Percentiles rank a stretch among this genome's conserved stretches.
phyloP scores from a whole-genome alignment of 2,329 filamentous ascomycete genomes.

The Bimuria novae-zelandiae region DNA sequence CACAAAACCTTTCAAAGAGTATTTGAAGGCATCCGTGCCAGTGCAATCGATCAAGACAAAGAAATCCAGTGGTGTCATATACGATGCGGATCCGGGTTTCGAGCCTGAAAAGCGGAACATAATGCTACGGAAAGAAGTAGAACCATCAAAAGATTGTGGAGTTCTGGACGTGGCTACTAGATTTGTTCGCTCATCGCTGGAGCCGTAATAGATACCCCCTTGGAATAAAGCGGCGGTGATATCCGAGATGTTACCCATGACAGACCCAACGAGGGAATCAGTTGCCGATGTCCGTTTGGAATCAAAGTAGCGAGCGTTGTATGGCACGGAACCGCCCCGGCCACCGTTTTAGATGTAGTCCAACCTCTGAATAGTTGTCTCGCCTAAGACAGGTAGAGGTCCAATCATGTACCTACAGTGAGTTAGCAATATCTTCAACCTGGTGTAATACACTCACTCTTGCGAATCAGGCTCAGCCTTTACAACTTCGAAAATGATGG shows the following conservation, averaged over 20 bases:
- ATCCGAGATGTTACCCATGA: slow-evolving; percentile 53
- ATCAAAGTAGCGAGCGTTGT: slow-evolving; percentile 33
- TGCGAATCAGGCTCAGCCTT: slow-evolving; percentile 51
- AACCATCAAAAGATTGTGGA: slow-evolving; percentile 47
- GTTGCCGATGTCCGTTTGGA: slow-evolving; percentile 28
- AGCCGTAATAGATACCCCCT: slow-evolving; percentile 31
- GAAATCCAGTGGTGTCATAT: slow-evolving; percentile 53
- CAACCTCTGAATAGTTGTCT: slow-evolving; percentile 33
- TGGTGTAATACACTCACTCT: slow-evolving; percentile 44
- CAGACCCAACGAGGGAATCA: slow-evolving; percentile 43
- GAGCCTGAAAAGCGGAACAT: slow-evolving; percentile 51
- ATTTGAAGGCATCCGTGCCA: slow-evolving; percentile 51
- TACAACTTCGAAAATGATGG: slow-evolving; percentile 53
- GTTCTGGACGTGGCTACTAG: slow-evolving; percentile 35
- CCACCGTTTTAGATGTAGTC: slow-evolving; percentile 44
- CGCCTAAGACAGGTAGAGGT: slow-evolving; percentile 50
- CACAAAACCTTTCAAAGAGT: slow-evolving; percentile 51
- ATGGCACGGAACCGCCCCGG: slow-evolving; percentile 35
- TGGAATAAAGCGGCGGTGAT: slow-evolving; percentile 50
- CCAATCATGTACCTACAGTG: slow-evolving; percentile 52
- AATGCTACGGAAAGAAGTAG: slow-evolving; percentile 46
- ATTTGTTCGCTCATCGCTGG: slow-evolving; percentile 25
- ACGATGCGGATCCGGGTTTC: slow-evolving; percentile 37
- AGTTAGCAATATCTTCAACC: neutral
- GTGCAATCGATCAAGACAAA: slow-evolving; percentile 52